A percentile compares a stretch with the other conserved stretches of the same genome.
Conservation (phyloP, 257 asterid genomes). For the Przewalskia tangutica region DNA sequence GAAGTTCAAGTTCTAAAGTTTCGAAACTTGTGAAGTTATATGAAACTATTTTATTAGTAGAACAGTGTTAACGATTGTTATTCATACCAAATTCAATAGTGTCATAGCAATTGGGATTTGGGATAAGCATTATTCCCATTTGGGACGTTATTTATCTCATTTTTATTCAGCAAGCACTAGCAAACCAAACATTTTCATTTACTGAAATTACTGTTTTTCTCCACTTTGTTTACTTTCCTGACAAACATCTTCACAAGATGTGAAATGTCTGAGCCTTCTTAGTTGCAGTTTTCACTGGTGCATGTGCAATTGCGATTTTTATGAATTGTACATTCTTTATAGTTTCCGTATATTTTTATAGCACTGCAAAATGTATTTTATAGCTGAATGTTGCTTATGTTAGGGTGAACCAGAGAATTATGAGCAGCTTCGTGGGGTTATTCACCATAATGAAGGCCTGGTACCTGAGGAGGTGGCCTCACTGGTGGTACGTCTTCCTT, state of each 20-base stretch:
- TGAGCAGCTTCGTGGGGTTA: constrained; percentile 47
- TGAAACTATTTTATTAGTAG: not conserved
- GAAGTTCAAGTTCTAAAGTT: not conserved
- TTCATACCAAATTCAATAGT: not conserved
- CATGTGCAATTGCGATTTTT: not conserved
- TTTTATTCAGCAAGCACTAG: not conserved
- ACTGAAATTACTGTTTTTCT: not conserved
- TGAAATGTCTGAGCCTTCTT: not conserved
- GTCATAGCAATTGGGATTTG: no score
- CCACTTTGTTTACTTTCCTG: not conserved
- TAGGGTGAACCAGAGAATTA: constrained; percentile 62
- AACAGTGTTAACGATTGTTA: no score
- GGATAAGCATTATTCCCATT: no score
- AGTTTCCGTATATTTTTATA: not conserved
- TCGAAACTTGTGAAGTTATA: not conserved
- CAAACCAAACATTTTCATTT: not conserved
- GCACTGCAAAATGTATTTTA: not conserved
- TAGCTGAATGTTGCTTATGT: not conserved
- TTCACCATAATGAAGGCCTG: constrained; percentile 38
- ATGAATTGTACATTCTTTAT: not conserved
- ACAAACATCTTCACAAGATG: not conserved
- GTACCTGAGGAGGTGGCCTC: constrained; percentile 62
- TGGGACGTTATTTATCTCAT: no score
- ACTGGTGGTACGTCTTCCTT: constrained; percentile 56
- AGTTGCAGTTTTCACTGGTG: not conserved